phyloP scores from a whole-genome alignment of 768 basidiomycete genomes.

The Lentinula lateritia region DNA sequence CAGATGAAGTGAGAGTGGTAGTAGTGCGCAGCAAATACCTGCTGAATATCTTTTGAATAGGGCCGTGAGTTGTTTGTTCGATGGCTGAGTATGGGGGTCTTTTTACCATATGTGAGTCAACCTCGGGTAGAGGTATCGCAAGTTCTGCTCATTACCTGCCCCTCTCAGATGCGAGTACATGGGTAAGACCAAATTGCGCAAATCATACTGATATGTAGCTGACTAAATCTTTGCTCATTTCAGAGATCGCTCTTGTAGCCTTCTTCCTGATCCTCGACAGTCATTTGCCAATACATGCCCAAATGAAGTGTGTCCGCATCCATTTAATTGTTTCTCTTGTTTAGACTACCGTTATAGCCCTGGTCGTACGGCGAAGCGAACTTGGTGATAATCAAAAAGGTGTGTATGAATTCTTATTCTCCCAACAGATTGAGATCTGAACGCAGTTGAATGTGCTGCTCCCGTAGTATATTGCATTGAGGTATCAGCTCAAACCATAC shows the following conservation, averaged over 20 bases:
- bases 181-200: constrained; percentile 15
- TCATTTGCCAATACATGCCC: constrained; percentile 27
- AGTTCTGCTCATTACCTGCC: not conserved
- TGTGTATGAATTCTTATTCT: not conserved
- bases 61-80: constrained; percentile 28
- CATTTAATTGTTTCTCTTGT: not conserved
- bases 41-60: constrained; percentile 10
- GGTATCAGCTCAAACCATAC: constrained; percentile 29
- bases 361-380: constrained; percentile 32
- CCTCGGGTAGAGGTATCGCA: not conserved
- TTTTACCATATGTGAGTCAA: constrained; percentile 28
- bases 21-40: not conserved
- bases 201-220: not conserved
- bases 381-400: constrained; percentile 28
- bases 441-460: not conserved
- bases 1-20: constrained; percentile 15
- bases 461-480: constrained; percentile 26
- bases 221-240: not conserved
- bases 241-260: constrained; percentile 23
- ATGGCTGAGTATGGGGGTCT: constrained; percentile 31
- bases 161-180: constrained; percentile 22
- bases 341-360: constrained; percentile 15
- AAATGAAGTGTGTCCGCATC: constrained; percentile 21
- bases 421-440: not conserved
- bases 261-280: constrained; percentile 16